Base-by-base conservation (phyloP, 2,329 filamentous ascomycete species). In the Penicillium paneum region DNA sequence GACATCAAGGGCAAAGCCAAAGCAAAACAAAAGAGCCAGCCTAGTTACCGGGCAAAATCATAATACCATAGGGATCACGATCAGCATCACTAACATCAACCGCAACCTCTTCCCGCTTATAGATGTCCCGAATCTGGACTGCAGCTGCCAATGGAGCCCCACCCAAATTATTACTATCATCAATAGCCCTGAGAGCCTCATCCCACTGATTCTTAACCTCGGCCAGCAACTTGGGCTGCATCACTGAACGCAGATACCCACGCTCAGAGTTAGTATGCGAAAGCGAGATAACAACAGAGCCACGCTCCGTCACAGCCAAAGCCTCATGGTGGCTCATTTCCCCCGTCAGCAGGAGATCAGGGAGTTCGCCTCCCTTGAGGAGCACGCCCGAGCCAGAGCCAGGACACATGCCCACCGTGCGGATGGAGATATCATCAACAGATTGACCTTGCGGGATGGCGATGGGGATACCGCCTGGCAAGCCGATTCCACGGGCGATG, bases 231-330 rank as follows among this genome's bases (percentile, higher is more conserved):
- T 85, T 83, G 17, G 79, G 78, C 64, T 81, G 81, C 76, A 99
- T 81, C 43, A 89, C 84, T 55, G 86, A 80, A 55, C 81, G 81
- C 65, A 99, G 74, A 69, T 93, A 99, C 0, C 85, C 87, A 34
- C 94, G 79, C 78, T 99, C 94, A 0, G 90, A 94, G 72, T 97
- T 97, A 64, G 89, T 93, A 72, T 99, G 94, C 66, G 96, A 96
- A 44, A 96, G 81, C 38, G 87, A 88, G 48, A 97, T 83, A 0
- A 97, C 89, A 51, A 85, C 88, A 59, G 87, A 87, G 1, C 92
- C 92, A 55, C 86, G 83, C 77, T 97, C 92, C 28, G 89, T 90
- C 1, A 91, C 90, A 36, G 89, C 84, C 54, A 99, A 81, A 3
- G 93, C 91, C 60, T 94, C 91, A 70, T 99, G 94, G 70, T 99